Percentiles rank a stretch among this genome's conserved stretches.
Evolutionary conservation across 257 asterid genomes (phyloP).

Genomic region (Paraleonurus japonicus): DNA sequence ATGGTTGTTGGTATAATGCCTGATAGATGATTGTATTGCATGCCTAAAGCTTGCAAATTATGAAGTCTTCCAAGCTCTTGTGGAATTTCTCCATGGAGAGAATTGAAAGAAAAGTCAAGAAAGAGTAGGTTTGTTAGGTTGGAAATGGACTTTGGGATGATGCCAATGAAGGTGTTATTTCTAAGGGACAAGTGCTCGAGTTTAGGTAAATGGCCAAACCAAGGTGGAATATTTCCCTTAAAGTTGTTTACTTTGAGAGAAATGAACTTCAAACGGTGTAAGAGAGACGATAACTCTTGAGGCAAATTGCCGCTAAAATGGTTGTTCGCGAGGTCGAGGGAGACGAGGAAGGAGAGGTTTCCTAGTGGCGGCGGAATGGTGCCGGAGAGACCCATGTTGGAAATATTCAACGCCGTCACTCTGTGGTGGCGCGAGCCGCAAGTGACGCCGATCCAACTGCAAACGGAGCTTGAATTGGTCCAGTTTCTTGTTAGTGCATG

Average conservation of each 20-base stretch:
- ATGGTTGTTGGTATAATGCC: background rate
- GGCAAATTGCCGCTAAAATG: background rate
- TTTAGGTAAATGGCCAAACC: slow-evolving; percentile 12
- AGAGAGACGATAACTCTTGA: background rate
- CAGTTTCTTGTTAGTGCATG: background rate
- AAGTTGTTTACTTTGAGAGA: background rate
- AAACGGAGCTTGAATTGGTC: background rate
- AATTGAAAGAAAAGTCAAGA: background rate
- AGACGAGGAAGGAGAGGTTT: slow-evolving; percentile 25
- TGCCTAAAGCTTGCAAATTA: background rate
- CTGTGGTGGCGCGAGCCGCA: slow-evolving; percentile 21
- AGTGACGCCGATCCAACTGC: slow-evolving; percentile 11
- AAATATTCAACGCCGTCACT: slow-evolving; percentile 17
- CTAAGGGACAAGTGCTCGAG: background rate
- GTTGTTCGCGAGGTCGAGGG: slow-evolving; percentile 13
- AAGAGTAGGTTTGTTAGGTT: background rate
- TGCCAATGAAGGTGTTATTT: background rate
- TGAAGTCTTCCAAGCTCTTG: background rate
- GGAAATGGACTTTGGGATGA: background rate
- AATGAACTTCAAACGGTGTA: slow-evolving; percentile 4
- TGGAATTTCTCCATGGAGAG: background rate
- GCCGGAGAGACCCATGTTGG: slow-evolving; percentile 17
- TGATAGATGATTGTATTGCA: background rate
- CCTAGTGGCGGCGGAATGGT: slow-evolving; percentile 23
- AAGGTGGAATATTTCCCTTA: slow-evolving; percentile 9